Evolutionary conservation across 2,329 filamentous ascomycete genomes (phyloP).

Genomic region (Pseudogymnoascus sp.): DNA sequence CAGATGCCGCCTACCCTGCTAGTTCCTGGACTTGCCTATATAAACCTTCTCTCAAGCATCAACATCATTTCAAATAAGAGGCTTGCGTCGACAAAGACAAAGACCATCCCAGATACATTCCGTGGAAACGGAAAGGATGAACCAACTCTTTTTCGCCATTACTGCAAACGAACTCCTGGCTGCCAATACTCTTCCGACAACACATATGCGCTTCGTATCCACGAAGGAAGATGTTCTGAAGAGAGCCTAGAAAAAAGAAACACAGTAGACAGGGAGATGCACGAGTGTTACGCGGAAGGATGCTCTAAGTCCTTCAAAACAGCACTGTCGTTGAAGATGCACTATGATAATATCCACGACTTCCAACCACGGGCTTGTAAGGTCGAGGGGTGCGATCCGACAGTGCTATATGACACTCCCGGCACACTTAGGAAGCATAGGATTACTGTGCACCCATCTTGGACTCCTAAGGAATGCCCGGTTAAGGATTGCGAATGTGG

Average conservation of each 20-base stretch:
- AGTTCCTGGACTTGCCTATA: too few species aligned
- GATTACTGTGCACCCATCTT: neutral
- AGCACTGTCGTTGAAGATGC: neutral
- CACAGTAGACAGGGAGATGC: neutral
- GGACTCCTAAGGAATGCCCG: neutral
- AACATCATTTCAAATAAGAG: too few species aligned
- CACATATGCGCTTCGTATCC: neutral
- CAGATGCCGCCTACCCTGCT: too few species aligned
- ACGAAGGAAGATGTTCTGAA: neutral
- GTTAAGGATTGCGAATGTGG: neutral
- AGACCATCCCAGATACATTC: too few species aligned
- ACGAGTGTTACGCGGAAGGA: too few species aligned
- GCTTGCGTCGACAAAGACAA: too few species aligned
- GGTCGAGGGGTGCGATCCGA: too few species aligned
- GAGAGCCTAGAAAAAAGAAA: neutral
- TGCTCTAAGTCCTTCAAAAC: too few species aligned
- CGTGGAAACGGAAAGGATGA: neutral
- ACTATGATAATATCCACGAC: neutral
- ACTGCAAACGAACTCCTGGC: neutral
- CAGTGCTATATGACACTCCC: neutral
- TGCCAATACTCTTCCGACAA: neutral
- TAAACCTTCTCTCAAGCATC: too few species aligned
- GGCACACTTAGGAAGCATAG: too few species aligned
- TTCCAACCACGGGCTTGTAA: too few species aligned
- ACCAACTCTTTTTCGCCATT: neutral